These are phyloP conservation scores for Scutellaria baicalensis DNA, from an alignment of 257 asterid genomes.

Conservation along the genomic window DNA sequence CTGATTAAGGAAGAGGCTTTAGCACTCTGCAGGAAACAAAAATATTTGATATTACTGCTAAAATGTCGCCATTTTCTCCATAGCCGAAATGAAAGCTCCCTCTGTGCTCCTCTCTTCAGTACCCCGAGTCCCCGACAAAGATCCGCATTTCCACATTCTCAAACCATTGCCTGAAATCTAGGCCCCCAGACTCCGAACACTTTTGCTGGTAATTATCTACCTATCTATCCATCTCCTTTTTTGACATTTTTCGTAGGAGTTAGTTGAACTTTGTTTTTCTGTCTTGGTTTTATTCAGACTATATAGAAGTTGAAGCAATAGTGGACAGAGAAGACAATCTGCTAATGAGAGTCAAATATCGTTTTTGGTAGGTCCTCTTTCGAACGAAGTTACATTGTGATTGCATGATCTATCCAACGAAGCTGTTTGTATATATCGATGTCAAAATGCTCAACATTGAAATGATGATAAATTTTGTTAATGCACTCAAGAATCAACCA, in stretches of 20 bases:
- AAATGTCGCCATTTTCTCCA: conserved; percentile 25
- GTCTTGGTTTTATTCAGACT: conserved; percentile 31
- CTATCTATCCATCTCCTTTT: conserved; percentile 2
- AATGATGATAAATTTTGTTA: too few relatives aligned
- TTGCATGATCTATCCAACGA: too few relatives aligned
- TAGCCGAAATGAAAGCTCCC: conserved; percentile 26
- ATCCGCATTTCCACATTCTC: conserved; percentile 35
- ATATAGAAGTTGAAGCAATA: conserved; percentile 52
- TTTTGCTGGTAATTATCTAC: conserved; percentile 40
- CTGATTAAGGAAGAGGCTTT: conserved; percentile 35
- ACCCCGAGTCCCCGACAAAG: conserved; percentile 31
- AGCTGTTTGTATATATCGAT: too few relatives aligned
- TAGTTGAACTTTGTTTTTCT: background rate
- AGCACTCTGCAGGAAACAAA: too few relatives aligned
- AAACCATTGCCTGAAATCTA: conserved; percentile 22
- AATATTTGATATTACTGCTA: conserved; percentile 8
- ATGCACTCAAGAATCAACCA: too few relatives aligned
- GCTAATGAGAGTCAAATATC: too few relatives aligned
- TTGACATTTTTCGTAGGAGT: background rate
- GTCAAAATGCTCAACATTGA: too few relatives aligned
- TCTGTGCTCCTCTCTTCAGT: conserved; percentile 47
- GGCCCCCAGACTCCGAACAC: conserved; percentile 25
- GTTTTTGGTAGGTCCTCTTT: too few relatives aligned
- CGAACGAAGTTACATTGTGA: too few relatives aligned
- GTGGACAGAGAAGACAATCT: conserved; percentile 17